These are phyloP conservation scores for Mortierella sp. DNA, from an alignment of 371 early-diverging fungal genomes.

Conservation along the genomic window DNA sequence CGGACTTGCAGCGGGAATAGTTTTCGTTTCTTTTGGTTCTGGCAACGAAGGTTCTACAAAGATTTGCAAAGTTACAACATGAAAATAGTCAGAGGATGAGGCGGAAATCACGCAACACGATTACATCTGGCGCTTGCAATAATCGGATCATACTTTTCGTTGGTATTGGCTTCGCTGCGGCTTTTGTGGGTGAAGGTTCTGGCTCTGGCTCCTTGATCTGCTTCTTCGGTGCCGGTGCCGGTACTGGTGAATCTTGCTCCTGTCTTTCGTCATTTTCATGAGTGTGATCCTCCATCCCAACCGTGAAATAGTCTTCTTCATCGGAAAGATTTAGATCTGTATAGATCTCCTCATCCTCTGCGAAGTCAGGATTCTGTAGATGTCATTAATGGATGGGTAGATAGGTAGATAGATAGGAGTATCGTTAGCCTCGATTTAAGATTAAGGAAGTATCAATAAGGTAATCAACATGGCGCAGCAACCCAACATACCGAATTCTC, in stretches of 20 bases:
- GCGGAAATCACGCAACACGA: not conserved
- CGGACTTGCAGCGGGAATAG: slow-evolving; percentile 30
- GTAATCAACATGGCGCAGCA: not conserved
- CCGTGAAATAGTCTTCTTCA: slow-evolving; percentile 83
- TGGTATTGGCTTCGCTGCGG: slow-evolving; percentile 28
- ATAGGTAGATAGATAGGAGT: no score
- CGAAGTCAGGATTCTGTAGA: slow-evolving; percentile 83
- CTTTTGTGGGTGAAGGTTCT: slow-evolving; percentile 36
- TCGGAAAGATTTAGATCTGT: slow-evolving; percentile 94
- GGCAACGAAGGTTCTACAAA: slow-evolving; percentile 36
- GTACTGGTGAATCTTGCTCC: slow-evolving; percentile 24
- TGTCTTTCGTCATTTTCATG: slow-evolving; percentile 45
- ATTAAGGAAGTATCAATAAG: not conserved
- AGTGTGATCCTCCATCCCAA: slow-evolving; percentile 68
- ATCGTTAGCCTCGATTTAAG: not conserved
- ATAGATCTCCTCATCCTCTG: slow-evolving; percentile 93
- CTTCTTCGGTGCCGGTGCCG: slow-evolving; percentile 45
- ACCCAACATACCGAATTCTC: slow-evolving; percentile 71
- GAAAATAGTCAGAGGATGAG: not conserved
- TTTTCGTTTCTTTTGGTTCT: slow-evolving; percentile 48
- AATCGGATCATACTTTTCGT: slow-evolving; percentile 40
- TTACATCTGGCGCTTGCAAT: not conserved
- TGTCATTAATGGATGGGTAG: not conserved
- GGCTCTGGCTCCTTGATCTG: slow-evolving; percentile 59
- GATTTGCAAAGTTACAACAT: not conserved